phyloP scores from a whole-genome alignment of 257 asterid species.

The Orobanche coerulescens region DNA sequence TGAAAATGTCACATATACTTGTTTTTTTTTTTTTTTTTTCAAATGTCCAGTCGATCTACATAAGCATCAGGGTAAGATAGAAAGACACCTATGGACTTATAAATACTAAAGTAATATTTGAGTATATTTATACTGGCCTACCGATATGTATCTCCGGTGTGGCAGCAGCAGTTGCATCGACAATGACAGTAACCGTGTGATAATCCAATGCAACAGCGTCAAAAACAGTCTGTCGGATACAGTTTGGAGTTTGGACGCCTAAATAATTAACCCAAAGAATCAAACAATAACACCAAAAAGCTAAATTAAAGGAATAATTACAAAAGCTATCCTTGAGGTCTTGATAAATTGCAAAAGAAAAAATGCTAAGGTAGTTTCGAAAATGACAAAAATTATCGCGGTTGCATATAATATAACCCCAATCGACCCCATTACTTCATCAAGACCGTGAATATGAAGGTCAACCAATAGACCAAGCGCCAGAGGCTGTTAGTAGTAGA shows the following conservation, averaged over 20 bases:
- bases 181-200: slow-evolving; percentile 48
- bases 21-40: no score
- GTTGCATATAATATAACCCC: no score
- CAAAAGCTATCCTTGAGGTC: no score
- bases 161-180: slow-evolving; percentile 90
- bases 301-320: neutral
- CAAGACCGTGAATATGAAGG: no score
- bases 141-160: slow-evolving; percentile 69
- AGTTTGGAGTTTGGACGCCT: slow-evolving; percentile 97
- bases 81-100: neutral
- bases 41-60: neutral
- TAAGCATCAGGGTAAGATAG: neutral
- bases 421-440: no score
- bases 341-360: no score
- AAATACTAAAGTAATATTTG: neutral
- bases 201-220: slow-evolving; percentile 83
- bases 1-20: no score
- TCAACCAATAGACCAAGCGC: no score
- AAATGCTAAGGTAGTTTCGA: no score
- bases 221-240: slow-evolving; percentile 75
- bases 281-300: neutral
- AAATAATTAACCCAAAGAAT: slow-evolving; percentile 5
- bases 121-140: slow-evolving; percentile 16
- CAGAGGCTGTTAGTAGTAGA: no score
- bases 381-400: no score